Conservation (phyloP, 2,329 filamentous ascomycete species). For the Bipolaris bicolor region DNA sequence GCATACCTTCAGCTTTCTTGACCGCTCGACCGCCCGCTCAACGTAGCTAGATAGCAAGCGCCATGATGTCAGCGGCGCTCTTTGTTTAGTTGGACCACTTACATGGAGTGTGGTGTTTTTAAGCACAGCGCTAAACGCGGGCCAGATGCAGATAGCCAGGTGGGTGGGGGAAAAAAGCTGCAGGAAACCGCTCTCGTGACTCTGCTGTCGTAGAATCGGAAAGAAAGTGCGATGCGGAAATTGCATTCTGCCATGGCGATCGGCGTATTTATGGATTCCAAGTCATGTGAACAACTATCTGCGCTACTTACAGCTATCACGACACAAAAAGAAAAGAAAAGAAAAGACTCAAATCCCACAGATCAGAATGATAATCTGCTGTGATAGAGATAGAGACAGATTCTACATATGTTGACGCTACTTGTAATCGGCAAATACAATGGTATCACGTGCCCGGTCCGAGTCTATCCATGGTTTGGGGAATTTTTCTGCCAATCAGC, state of each 20-base stretch:
- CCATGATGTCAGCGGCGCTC: not conserved
- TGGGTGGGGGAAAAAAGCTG: not conserved
- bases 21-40: not conserved
- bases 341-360: not conserved
- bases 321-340: no score
- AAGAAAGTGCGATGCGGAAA: no score
- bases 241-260: no score
- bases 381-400: not conserved
- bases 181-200: not conserved
- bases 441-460: slow-evolving; percentile 12
- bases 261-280: no score
- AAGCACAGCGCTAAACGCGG: not conserved
- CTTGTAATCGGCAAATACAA: slow-evolving; percentile 2
- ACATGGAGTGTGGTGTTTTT: no score
- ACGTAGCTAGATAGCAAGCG: not conserved
- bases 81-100: no score
- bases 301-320: no score
- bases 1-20: not conserved
- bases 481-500: slow-evolving; percentile 8
- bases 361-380: not conserved
- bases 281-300: no score
- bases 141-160: not conserved
- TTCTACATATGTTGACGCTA: not conserved
- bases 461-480: slow-evolving; percentile 5
- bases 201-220: no score